These are phyloP conservation scores for Fusarium metavorans DNA, from an alignment of 2,329 filamentous ascomycete genomes.

Conservation along the genomic window DNA sequence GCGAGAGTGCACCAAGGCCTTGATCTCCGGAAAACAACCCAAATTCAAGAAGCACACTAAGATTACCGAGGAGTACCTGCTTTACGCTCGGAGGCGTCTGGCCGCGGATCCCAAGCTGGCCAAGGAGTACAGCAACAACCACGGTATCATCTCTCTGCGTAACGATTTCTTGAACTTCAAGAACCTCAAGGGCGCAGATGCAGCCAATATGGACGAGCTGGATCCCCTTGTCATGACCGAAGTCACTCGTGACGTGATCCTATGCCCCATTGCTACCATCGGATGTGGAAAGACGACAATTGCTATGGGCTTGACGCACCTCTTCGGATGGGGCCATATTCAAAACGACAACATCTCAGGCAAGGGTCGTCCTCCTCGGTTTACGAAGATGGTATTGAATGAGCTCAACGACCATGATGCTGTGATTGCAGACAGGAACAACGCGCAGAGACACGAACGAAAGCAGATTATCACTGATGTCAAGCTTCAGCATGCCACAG, in stretches of 20 bases:
- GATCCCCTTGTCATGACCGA: slow-evolving; percentile 60
- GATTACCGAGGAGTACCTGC: slow-evolving; percentile 92
- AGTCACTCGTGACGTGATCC: slow-evolving; percentile 76
- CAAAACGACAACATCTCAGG: slow-evolving; percentile 97
- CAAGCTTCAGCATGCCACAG: slow-evolving; percentile 68
- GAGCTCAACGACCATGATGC: slow-evolving; percentile 74
- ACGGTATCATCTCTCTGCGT: slow-evolving; percentile 92
- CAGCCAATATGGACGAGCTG: slow-evolving; percentile 78
- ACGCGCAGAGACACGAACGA: slow-evolving; percentile 88
- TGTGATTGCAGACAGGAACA: slow-evolving; percentile 94
- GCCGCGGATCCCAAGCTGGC: slow-evolving; percentile 74
- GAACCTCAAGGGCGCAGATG: slow-evolving; percentile 88
- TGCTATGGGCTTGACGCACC: slow-evolving; percentile 80
- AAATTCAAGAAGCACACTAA: slow-evolving; percentile 86
- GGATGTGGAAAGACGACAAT: slow-evolving; percentile 98
- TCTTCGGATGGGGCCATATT: slow-evolving; percentile 92
- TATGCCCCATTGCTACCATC: slow-evolving; percentile 93
- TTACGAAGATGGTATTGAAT: slow-evolving; percentile 77
- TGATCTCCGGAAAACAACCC: slow-evolving; percentile 81
- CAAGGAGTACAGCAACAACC: slow-evolving; percentile 83
- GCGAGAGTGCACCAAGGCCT: slow-evolving; percentile 93
- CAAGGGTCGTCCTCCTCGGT: slow-evolving; percentile 80
- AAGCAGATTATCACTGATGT: slow-evolving; percentile 89
- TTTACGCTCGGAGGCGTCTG: slow-evolving; percentile 82
- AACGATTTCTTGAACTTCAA: slow-evolving; percentile 88